Evolutionary conservation across 768 basidiomycete genomes (phyloP), one percentile per base, ranked within the genome.

Genomic region (Naganishia randhawae): DNA sequence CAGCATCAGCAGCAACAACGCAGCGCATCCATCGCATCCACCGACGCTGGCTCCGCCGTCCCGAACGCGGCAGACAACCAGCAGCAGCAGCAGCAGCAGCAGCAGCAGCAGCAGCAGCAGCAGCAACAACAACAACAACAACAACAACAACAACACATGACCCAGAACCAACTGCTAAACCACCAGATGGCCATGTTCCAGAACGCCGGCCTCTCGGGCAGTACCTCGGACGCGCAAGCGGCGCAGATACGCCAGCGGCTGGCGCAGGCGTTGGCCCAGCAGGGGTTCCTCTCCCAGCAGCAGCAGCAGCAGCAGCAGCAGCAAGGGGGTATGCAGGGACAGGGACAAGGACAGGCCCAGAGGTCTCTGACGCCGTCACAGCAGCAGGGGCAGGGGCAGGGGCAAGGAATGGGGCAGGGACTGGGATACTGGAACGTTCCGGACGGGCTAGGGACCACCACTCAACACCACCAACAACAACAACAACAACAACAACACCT

Each of bases 221-320:
- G 52, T 51, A 65, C 33, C 6, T 11, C 41, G 25, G 51, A 55
- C 6, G 32, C 17, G 50, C 63, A 62, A 29, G 63, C 51, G 65
- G 69, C 19, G 50, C 66, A 31, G 71, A 71, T 71, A 50, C 71
- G 33, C 67, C 73, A 45, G 69, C 71, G 10, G 53, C 68, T 57
- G 19, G 55, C 37, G 13, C 72, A 37, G 71, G 71, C 14, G 53
- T 53, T 41, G 65, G 35, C 22, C 48, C 67, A 68, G 11, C 70
- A 71, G 57, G 61, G 22, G 35, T 61, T 55, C 3, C 51, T 68
- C 50, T 8, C 48, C 6, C 52, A 50, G 14, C 70, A 71, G 29
- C 50, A 66, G 32, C 64, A 66, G 32, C 53, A 66, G 55, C 65
- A 74, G 65, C 63, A 50, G 65, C 31, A 61, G 54, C 19, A 67